These are phyloP conservation scores for Eucalyptus tenuipes DNA, from an alignment of 345 rosid species.

Conservation along the genomic window DNA sequence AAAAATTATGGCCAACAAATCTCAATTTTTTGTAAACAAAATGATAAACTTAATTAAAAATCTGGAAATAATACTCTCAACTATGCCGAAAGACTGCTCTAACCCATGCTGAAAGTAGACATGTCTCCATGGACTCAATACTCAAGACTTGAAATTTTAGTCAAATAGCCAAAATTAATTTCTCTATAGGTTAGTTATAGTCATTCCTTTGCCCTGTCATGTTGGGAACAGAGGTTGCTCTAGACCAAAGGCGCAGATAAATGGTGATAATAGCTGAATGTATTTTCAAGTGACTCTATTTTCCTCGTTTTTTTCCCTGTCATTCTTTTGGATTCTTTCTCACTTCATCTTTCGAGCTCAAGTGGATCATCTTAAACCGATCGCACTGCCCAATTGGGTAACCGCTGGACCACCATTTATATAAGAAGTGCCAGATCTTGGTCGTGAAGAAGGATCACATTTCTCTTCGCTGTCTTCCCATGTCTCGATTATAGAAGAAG, in stretches of 20 bases:
- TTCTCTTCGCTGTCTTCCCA: neutral
- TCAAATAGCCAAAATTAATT: neutral
- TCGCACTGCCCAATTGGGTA: neutral
- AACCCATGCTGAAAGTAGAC: neutral
- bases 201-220: neutral
- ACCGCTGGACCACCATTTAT: neutral
- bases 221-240: neutral
- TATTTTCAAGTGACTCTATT: neutral
- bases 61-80: neutral
- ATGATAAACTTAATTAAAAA: neutral
- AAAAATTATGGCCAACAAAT: neutral
- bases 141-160: neutral
- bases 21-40: neutral
- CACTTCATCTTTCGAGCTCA: neutral
- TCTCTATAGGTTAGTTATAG: neutral
- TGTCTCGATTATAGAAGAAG: neutral
- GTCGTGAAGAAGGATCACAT: neutral
- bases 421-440: neutral
- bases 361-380: neutral
- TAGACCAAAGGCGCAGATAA: neutral
- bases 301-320: neutral
- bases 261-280: neutral
- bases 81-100: neutral
- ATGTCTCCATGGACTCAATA: neutral
- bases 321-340: neutral